These are phyloP conservation scores for Golubevia pallescens DNA, from an alignment of 1,284 basidiomycete species.

Conservation along the genomic window DNA sequence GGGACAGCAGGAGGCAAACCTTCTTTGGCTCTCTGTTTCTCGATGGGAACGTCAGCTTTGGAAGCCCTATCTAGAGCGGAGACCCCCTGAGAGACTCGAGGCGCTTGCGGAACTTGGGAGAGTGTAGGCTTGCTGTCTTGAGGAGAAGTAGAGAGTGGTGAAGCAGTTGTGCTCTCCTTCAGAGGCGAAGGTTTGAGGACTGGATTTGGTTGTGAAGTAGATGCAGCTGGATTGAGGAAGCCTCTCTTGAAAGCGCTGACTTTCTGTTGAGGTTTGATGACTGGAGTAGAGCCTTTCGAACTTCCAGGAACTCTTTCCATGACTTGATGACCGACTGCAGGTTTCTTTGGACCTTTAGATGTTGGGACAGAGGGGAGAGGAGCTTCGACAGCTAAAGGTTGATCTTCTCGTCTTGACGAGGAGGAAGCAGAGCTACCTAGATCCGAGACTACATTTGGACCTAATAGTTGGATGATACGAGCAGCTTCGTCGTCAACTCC, in stretches of 20 bases:
- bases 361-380: neutral
- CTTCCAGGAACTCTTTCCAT: constrained; percentile 3
- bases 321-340: constrained; percentile 4
- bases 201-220: constrained; percentile 11
- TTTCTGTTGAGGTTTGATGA: constrained; percentile 5
- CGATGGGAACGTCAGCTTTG: neutral
- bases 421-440: no score
- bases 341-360: constrained; percentile 5
- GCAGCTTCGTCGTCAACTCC: constrained; percentile 54
- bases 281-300: no score
- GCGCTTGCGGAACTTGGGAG: no score
- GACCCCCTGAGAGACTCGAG: neutral
- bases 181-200: constrained; percentile 9
- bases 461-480: constrained; percentile 48
- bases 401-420: no score
- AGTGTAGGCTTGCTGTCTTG: no score
- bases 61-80: neutral
- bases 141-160: no score
- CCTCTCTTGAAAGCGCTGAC: constrained; percentile 49
- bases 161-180: no score
- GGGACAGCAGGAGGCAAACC: constrained; percentile 49
- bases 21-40: constrained; percentile 8
- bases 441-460: constrained; percentile 41
- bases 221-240: constrained; percentile 27
- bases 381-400: no score